Evolutionary conservation across 75 land plant genomes (phyloP).

Genomic region (Chamaecyparis obtusa): DNA sequence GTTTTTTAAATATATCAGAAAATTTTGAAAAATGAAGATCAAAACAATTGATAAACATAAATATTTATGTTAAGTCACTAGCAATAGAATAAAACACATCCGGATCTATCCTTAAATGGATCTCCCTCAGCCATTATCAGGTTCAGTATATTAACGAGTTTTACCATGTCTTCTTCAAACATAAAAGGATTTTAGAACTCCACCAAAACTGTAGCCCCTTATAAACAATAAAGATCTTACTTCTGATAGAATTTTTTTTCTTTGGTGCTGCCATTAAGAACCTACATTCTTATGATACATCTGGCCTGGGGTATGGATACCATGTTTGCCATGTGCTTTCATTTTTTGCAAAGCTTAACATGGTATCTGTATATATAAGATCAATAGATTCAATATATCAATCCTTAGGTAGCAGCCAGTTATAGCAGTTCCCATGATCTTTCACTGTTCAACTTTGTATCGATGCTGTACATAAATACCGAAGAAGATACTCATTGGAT

Average conservation of each 20-base stretch:
- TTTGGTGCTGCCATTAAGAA: background rate
- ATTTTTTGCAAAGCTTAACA: background rate
- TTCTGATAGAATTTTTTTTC: background rate
- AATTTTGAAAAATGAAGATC: background rate
- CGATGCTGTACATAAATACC: slow-evolving; percentile 48
- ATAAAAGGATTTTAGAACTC: background rate
- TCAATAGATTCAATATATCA: background rate
- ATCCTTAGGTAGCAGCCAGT: background rate
- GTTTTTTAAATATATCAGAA: background rate
- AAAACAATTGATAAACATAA: background rate
- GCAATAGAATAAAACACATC: background rate
- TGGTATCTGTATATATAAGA: background rate
- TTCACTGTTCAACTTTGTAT: background rate
- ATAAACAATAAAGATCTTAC: background rate
- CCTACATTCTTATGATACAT: background rate
- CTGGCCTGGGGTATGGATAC: background rate
- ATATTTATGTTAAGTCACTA: background rate
- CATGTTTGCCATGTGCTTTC: background rate
- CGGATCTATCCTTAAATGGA: background rate
- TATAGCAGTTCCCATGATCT: background rate
- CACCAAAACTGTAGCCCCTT: background rate
- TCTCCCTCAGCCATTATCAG: background rate
- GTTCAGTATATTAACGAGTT: background rate
- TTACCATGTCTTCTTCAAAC: background rate
- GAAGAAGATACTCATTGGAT: slow-evolving; percentile 77